Evolutionary conservation across 768 basidiomycete species (phyloP).

Genomic region (Termitomyces sp.): DNA sequence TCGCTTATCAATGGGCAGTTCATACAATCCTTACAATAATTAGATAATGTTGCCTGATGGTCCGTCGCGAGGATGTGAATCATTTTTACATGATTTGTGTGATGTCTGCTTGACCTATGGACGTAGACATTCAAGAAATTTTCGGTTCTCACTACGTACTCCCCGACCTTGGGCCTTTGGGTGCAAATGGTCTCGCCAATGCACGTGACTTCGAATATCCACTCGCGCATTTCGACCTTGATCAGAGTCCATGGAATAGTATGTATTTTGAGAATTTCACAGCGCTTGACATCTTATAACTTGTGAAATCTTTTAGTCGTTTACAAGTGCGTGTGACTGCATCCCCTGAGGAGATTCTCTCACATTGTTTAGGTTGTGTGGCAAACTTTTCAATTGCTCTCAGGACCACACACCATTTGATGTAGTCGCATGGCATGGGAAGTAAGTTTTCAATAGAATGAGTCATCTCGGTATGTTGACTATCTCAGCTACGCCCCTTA

Average conservation of each 20-base stretch:
- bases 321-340: constrained; percentile 34
- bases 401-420: constrained; percentile 69
- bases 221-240: constrained; percentile 60
- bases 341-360: background rate
- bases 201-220: constrained; percentile 60
- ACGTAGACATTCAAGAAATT: constrained; percentile 56
- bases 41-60: constrained; percentile 53
- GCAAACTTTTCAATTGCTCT: constrained; percentile 44
- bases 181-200: constrained; percentile 62
- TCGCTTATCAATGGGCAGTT: background rate
- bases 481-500: constrained; percentile 48
- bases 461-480: background rate
- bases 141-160: constrained; percentile 59
- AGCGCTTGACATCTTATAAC: background rate
- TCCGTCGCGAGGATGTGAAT: constrained; percentile 55
- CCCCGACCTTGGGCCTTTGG: constrained; percentile 62
- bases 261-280: constrained; percentile 15
- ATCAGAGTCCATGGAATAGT: constrained; percentile 57
- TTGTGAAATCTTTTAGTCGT: constrained; percentile 24
- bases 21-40: background rate
- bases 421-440: constrained; percentile 68
- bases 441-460: constrained; percentile 29
- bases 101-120: background rate
- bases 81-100: no score
- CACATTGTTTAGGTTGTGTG: constrained; percentile 36